These are phyloP conservation scores for Trichoderma sp. DNA, from an alignment of 2,329 filamentous ascomycete species.

Conservation along the genomic window DNA sequence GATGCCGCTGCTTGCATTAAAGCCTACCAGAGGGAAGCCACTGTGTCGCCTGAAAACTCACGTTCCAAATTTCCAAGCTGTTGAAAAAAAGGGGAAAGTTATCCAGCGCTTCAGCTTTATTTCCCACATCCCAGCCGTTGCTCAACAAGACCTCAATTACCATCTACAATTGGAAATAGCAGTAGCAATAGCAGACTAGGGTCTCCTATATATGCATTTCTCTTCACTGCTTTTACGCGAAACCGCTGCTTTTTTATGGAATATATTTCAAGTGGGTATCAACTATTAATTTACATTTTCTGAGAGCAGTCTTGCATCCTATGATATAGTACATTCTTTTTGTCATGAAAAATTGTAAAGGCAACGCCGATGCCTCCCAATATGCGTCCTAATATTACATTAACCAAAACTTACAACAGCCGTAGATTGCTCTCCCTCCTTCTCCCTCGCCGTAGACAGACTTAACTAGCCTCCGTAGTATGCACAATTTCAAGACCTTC, in stretches of 20 bases:
- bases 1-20: no score
- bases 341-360: not conserved
- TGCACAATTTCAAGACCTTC: constrained; percentile 56
- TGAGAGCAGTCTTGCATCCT: constrained; percentile 18
- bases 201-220: not conserved
- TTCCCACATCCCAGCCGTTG: no score
- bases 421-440: not conserved
- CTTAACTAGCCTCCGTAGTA: constrained; percentile 26
- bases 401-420: not conserved
- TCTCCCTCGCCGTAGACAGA: not conserved
- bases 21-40: no score
- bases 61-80: no score
- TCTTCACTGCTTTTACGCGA: not conserved
- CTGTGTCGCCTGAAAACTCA: no score
- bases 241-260: not conserved
- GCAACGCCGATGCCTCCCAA: not conserved
- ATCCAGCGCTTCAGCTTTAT: no score
- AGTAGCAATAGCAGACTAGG: not conserved
- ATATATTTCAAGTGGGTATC: constrained; percentile 22
- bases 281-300: constrained; percentile 18
- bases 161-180: no score
- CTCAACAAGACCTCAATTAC: no score
- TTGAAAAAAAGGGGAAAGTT: no score
- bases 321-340: constrained; percentile 7
- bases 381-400: not conserved